These are phyloP conservation scores for Pseudogymnoascus sp. DNA, from an alignment of 2,329 filamentous ascomycete species.

Conservation along the genomic window DNA sequence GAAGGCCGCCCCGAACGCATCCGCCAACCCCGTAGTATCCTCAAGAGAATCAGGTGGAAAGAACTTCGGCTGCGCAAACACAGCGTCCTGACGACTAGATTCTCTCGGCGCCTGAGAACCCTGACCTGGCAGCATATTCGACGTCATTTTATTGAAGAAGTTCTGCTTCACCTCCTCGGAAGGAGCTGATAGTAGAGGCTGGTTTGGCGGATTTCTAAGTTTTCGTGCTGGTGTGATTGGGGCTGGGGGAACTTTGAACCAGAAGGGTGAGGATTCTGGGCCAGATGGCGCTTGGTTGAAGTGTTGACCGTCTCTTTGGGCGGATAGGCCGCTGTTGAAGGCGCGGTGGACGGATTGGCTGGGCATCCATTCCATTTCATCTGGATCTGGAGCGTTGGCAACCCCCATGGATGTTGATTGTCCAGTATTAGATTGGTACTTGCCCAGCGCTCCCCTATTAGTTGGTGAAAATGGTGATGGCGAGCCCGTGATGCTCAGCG, in stretches of 20 bases:
- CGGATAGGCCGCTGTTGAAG: slow-evolving; percentile 41
- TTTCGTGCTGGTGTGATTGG: slow-evolving; percentile 60
- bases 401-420: neutral
- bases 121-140: neutral
- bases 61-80: slow-evolving; percentile 49
- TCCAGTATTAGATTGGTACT: neutral
- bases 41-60: slow-evolving; percentile 40
- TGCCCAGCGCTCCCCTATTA: neutral
- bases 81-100: neutral
- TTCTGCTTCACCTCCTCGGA: slow-evolving; percentile 41
- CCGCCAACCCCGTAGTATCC: slow-evolving; percentile 4
- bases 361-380: slow-evolving; percentile 67
- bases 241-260: slow-evolving; percentile 63
- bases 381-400: slow-evolving; percentile 24
- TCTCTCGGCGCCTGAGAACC: neutral
- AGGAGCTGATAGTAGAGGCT: slow-evolving; percentile 46
- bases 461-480: neutral
- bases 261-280: slow-evolving; percentile 47
- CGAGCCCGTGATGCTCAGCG: neutral
- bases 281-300: slow-evolving; percentile 23
- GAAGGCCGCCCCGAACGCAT: neutral
- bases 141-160: slow-evolving; percentile 40
- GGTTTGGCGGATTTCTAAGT: slow-evolving; percentile 55
- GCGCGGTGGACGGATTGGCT: slow-evolving; percentile 51
- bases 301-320: slow-evolving; percentile 35